phyloP scores from a whole-genome alignment of 23 red algal species.

The Chondrus crispus region DNA sequence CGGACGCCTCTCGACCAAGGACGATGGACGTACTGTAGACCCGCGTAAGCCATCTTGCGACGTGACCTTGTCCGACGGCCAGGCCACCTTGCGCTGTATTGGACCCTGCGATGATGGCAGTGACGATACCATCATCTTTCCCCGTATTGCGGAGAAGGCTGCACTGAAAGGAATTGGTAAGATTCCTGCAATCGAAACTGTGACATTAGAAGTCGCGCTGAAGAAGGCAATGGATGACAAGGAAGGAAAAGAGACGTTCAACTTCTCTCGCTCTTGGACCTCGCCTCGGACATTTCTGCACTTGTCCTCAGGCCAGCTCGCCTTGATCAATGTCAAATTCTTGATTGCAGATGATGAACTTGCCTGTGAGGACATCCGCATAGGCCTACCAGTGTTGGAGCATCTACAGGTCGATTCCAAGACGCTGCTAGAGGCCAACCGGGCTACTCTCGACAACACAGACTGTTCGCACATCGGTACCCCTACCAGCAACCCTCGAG shows the following conservation, averaged over 20 bases:
- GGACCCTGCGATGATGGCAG: not conserved
- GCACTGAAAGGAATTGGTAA: not conserved
- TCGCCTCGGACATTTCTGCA: not conserved
- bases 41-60: not conserved
- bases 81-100: not conserved
- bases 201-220: not conserved
- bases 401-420: not conserved
- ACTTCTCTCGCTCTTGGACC: constrained; percentile 5
- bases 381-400: not conserved
- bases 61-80: not conserved
- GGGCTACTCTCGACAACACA: not conserved
- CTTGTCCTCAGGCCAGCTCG: not conserved
- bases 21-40: not conserved
- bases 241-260: too few relatives aligned
- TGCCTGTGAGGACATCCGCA: not conserved
- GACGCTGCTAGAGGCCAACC: not conserved
- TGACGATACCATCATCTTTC: not conserved
- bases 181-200: not conserved
- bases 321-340: not conserved
- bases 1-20: not conserved
- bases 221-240: not conserved
- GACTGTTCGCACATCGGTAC: not conserved
- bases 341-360: not conserved
- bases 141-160: not conserved
- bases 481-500: not conserved